Percentiles rank a stretch among this genome's conserved stretches.
Conservation (phyloP, 257 asterid species). For the Scutellaria barbata region DNA sequence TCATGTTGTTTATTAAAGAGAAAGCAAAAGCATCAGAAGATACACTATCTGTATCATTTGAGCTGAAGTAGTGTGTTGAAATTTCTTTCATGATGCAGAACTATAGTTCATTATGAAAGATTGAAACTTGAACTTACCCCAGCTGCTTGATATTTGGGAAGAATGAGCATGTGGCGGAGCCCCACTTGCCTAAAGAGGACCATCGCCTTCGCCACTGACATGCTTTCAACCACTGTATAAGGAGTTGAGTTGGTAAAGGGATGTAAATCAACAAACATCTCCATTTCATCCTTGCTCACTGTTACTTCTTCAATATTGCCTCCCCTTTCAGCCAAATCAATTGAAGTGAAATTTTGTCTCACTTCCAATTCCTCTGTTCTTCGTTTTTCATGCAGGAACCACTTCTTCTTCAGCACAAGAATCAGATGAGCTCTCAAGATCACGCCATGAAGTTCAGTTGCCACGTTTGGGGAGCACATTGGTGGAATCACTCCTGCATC, state of each 20-base stretch:
- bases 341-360: constrained; percentile 67
- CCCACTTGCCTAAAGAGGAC: constrained; percentile 84
- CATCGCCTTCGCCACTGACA: constrained; percentile 88
- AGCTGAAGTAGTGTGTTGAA: not conserved
- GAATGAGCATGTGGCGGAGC: constrained; percentile 83
- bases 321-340: constrained; percentile 75
- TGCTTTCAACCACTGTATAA: constrained; percentile 68
- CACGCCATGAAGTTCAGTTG: constrained; percentile 70
- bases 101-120: not conserved
- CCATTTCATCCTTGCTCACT: constrained; percentile 72
- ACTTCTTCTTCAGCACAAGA: constrained; percentile 72
- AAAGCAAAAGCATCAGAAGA: not conserved
- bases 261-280: constrained; percentile 82
- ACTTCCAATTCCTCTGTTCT: constrained; percentile 86
- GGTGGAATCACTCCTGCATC: constrained; percentile 54
- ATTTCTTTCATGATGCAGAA: not conserved
- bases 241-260: constrained; percentile 81
- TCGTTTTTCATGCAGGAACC: constrained; percentile 73
- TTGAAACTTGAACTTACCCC: constrained; percentile 59
- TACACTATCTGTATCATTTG: not conserved
- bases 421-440: constrained; percentile 78
- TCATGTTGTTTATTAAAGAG: constrained; percentile 6
- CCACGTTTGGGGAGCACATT: constrained; percentile 42
- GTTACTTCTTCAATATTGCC: constrained; percentile 67
- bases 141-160: constrained; percentile 78